Evolutionary conservation across 163 green algal genomes (phyloP).

Genomic region (Botryococcus braunii): DNA sequence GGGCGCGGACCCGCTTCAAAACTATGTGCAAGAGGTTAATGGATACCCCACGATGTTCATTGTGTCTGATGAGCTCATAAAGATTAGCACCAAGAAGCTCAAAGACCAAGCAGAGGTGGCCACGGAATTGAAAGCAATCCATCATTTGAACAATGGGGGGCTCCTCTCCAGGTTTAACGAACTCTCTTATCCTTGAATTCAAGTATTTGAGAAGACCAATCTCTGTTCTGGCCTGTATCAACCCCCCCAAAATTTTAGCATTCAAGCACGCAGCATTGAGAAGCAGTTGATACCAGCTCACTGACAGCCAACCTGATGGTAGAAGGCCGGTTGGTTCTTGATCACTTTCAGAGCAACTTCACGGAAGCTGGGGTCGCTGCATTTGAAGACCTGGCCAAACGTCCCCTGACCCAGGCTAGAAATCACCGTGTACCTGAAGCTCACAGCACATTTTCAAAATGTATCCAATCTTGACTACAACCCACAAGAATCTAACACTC

Average conservation of each 20-base stretch:
- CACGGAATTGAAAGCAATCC: slow-evolving; percentile 83
- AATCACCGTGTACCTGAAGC: slow-evolving; percentile 65
- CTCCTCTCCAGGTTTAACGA: slow-evolving; percentile 70
- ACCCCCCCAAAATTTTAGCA: neutral
- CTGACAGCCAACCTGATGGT: slow-evolving; percentile 71
- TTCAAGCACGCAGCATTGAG: neutral
- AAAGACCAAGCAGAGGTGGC: slow-evolving; percentile 97
- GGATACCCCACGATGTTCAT: slow-evolving; percentile 84
- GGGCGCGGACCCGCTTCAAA: slow-evolving; percentile 49
- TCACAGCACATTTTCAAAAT: too few species aligned
- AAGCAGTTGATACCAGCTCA: neutral
- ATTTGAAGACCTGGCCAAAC: slow-evolving; percentile 93
- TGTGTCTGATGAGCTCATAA: slow-evolving; percentile 94
- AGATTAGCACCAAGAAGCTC: slow-evolving; percentile 94
- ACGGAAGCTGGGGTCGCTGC: slow-evolving; percentile 24
- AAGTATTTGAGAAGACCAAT: slow-evolving; percentile 90
- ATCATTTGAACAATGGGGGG: slow-evolving; percentile 89
- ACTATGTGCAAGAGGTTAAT: slow-evolving; percentile 82
- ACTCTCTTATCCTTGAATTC: slow-evolving; percentile 75
- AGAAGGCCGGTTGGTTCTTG: slow-evolving; percentile 97
- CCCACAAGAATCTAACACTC: neutral
- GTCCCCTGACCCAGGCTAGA: slow-evolving; percentile 88
- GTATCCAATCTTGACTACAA: neutral
- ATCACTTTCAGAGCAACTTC: slow-evolving; percentile 82
- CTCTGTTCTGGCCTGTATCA: slow-evolving; percentile 68